A percentile compares a stretch with the other conserved stretches of the same genome.
phyloP scores from a whole-genome alignment of 2,329 filamentous ascomycete species.

The Paraphoma chrysanthemicola region DNA sequence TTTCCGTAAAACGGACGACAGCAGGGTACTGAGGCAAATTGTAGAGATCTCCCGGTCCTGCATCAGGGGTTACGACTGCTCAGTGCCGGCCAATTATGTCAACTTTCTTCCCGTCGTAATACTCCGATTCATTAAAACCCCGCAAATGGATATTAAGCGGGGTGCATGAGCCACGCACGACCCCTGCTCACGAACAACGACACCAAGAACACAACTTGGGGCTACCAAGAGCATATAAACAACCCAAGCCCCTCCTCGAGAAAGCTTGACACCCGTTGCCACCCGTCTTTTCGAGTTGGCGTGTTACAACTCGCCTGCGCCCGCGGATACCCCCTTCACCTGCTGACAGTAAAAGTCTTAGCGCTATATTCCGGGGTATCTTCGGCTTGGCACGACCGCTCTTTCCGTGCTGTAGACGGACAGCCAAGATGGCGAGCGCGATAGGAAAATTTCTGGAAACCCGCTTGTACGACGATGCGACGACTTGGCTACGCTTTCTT shows the following conservation, averaged over 20 bases:
- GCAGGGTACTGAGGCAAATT: too few species aligned
- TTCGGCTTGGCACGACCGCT: slow-evolving; percentile 22
- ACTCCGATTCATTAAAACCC: slow-evolving; percentile 8
- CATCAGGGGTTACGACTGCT: too few species aligned
- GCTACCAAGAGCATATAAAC: slow-evolving; percentile 25
- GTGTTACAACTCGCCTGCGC: slow-evolving; percentile 15
- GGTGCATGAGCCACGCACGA: slow-evolving; percentile 12
- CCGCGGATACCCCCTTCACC: slow-evolving; percentile 23
- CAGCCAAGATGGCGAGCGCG: slow-evolving; percentile 13
- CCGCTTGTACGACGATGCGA: slow-evolving; percentile 12
- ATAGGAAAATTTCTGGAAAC: slow-evolving; percentile 5
- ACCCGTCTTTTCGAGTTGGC: slow-evolving; percentile 4
- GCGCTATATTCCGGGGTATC: slow-evolving; percentile 24
- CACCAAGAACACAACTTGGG: slow-evolving; percentile 12
- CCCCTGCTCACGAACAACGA: slow-evolving; percentile 3
- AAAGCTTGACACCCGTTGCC: slow-evolving; percentile 16
- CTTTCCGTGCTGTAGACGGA: slow-evolving; percentile 1
- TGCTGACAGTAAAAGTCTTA: slow-evolving; percentile 12
- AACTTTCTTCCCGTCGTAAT: neutral
- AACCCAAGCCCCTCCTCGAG: slow-evolving; percentile 17
- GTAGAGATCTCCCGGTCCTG: too few species aligned
- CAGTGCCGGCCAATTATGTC: too few species aligned
- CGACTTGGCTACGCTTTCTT: slow-evolving; percentile 6
- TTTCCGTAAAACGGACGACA: too few species aligned
- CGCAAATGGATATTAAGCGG: slow-evolving; percentile 22